Percentiles rank a stretch among this genome's conserved stretches.
phyloP scores from a whole-genome alignment of 208 protist species.

The Trichomonas gallinae region DNA sequence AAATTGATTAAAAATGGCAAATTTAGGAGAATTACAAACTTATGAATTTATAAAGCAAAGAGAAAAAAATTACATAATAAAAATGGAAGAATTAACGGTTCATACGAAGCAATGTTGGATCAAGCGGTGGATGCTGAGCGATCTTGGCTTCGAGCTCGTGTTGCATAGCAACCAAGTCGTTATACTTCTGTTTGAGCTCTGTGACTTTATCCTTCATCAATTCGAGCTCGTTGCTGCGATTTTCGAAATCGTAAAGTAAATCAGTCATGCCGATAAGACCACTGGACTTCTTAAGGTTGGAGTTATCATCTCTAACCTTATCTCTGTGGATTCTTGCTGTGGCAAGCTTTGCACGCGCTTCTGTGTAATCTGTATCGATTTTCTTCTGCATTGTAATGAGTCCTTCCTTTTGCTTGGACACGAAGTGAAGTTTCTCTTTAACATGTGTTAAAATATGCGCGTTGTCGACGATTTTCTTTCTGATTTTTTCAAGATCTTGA shows the following conservation, averaged over 20 bases:
- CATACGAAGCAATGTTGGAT: neutral
- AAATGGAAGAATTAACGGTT: neutral
- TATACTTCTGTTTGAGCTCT: neutral
- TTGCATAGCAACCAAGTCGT: neutral
- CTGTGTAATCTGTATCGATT: slow-evolving; percentile 64
- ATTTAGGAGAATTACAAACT: no score
- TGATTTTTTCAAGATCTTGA: slow-evolving; percentile 81
- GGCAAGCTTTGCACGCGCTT: slow-evolving; percentile 62
- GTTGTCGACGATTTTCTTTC: slow-evolving; percentile 73
- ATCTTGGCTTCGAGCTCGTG: slow-evolving; percentile 16
- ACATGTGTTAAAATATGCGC: slow-evolving; percentile 89
- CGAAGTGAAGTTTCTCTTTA: slow-evolving; percentile 88
- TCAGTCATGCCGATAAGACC: slow-evolving; percentile 14
- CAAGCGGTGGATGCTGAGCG: neutral
- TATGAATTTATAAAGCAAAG: neutral
- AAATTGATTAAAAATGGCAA: no score
- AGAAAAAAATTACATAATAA: neutral
- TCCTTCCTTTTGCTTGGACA: slow-evolving; percentile 65
- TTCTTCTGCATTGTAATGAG: slow-evolving; percentile 62
- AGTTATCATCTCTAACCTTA: slow-evolving; percentile 58
- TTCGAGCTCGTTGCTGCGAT: neutral
- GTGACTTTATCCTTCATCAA: neutral
- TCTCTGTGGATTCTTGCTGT: slow-evolving; percentile 70
- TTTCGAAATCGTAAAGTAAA: neutral
- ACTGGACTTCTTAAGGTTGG: slow-evolving; percentile 52